Percentiles rank a stretch among this genome's conserved stretches.
phyloP scores from a whole-genome alignment of 2,329 filamentous ascomycete genomes.

The Orbilia blumenaviensis region DNA sequence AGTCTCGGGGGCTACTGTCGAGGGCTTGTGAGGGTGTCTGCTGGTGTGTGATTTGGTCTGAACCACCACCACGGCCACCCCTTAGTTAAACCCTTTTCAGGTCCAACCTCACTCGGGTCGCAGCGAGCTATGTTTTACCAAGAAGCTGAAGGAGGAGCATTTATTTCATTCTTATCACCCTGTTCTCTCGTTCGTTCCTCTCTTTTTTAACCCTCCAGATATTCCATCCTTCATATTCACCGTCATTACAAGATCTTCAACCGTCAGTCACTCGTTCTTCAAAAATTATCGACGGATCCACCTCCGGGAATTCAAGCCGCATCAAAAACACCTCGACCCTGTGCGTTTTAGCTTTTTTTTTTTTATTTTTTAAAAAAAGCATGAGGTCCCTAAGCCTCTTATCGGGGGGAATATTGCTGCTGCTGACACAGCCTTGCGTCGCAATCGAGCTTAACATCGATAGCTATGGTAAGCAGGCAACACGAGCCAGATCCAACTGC shows the following conservation, averaged over 20 bases:
- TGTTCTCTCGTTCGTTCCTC: not conserved
- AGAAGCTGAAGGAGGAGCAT: not conserved
- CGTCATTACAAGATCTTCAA: no score
- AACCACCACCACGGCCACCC: constrained; percentile 1
- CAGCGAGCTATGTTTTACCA: not conserved
- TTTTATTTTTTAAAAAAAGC: no score
- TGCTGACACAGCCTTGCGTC: constrained; percentile 27
- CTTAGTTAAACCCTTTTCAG: constrained; percentile 16
- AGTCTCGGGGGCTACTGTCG: not conserved
- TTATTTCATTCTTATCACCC: not conserved
- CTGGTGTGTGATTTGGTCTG: not conserved
- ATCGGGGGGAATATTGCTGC: constrained; percentile 1
- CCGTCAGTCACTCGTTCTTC: constrained; percentile 28
- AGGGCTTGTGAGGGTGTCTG: not conserved
- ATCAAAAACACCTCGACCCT: not conserved
- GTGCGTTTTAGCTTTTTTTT: not conserved
- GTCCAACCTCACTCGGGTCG: not conserved
- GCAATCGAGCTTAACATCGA: constrained; percentile 40
- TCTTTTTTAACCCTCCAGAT: constrained; percentile 6
- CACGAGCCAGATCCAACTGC: not conserved
- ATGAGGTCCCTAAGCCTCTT: constrained; percentile 39
- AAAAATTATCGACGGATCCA: not conserved
- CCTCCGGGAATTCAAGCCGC: not conserved
- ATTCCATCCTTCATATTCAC: not conserved
- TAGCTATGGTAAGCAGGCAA: constrained; percentile 33